These are phyloP conservation scores for Vigna radiata DNA, from an alignment of 306 rosid species.

Conservation along the genomic window DNA sequence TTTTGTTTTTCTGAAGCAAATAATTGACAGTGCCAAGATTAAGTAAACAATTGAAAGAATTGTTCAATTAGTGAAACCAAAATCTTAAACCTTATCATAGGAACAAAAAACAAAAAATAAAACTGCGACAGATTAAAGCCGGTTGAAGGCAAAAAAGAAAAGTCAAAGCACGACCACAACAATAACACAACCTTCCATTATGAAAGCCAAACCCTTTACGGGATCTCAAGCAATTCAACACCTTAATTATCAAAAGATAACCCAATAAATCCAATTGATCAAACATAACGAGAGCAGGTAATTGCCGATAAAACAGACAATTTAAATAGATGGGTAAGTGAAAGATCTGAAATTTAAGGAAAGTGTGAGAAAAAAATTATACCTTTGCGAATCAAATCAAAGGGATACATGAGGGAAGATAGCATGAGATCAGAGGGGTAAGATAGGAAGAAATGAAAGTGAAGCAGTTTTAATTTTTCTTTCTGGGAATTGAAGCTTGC, in stretches of 20 bases:
- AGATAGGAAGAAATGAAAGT: conserved; percentile 37
- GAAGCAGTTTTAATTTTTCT: conserved; percentile 13
- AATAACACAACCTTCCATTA: conserved; percentile 36
- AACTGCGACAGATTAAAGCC: conserved; percentile 39
- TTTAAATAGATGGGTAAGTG: conserved; percentile 26
- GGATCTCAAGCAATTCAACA: conserved; percentile 66
- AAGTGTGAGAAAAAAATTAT: background rate
- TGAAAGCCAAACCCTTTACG: conserved; percentile 40
- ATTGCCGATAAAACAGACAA: background rate
- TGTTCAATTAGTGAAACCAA: conserved; percentile 23
- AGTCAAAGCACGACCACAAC: conserved; percentile 38
- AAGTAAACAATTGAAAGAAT: conserved; percentile 30
- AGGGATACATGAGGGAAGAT: conserved; percentile 71
- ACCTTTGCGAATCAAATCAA: conserved; percentile 95
- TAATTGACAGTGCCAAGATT: conserved; percentile 15
- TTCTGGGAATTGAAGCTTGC: conserved; percentile 55
- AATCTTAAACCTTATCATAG: conserved; percentile 20
- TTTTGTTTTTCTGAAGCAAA: conserved; percentile 16
- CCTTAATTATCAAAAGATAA: conserved; percentile 13
- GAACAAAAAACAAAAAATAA: conserved; percentile 31
- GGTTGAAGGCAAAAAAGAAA: background rate
- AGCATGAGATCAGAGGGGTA: conserved; percentile 44
- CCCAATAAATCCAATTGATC: conserved; percentile 36
- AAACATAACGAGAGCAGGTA: conserved; percentile 1
- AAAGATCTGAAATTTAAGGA: conserved; percentile 54